Percentiles rank a stretch among this genome's conserved stretches.
Conservation (phyloP, 139 green algal species). For the Chlamydomonas sphaeroides region DNA sequence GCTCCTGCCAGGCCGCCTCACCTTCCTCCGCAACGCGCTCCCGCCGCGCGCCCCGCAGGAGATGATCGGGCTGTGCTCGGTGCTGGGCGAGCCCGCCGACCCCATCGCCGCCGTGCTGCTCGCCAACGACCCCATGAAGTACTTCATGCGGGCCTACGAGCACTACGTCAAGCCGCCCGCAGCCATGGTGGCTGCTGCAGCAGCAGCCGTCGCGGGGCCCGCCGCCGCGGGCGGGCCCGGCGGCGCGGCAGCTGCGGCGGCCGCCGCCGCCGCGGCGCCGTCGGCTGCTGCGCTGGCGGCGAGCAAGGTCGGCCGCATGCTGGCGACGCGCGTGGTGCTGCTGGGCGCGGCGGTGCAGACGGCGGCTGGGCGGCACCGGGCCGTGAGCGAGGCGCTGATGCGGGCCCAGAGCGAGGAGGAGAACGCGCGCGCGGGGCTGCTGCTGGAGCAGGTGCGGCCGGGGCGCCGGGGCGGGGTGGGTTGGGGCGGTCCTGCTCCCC, state of each 20-base stretch:
- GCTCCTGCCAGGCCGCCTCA: not conserved
- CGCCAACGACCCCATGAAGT: conserved; percentile 61
- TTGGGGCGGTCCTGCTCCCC: too few species aligned
- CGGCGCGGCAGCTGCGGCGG: not conserved
- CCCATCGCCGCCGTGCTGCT: conserved; percentile 35
- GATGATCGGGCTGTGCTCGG: conserved; percentile 61
- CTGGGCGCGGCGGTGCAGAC: conserved; percentile 40
- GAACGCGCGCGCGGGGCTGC: conserved; percentile 77
- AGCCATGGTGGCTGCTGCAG: not conserved
- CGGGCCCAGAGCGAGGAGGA: conserved; percentile 83
- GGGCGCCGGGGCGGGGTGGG: too few species aligned
- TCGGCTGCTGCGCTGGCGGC: conserved; percentile 1
- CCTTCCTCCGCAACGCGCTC: not conserved
- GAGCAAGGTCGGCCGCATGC: conserved; percentile 50
- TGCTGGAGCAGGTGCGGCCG: conserved; percentile 80
- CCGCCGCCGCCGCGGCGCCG: not conserved
- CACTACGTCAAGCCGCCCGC: conserved; percentile 52
- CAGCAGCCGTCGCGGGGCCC: not conserved
- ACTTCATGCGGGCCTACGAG: conserved; percentile 64
- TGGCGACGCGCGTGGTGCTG: conserved; percentile 62
- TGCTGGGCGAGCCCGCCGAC: conserved; percentile 40
- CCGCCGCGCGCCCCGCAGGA: conserved; percentile 47
- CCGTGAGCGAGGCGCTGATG: conserved; percentile 76
- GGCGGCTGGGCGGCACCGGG: conserved; percentile 41
- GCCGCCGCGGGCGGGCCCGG: not conserved